Evolutionary conservation across 2,329 filamentous ascomycete species (phyloP).

Genomic region (Aureobasidium lini): DNA sequence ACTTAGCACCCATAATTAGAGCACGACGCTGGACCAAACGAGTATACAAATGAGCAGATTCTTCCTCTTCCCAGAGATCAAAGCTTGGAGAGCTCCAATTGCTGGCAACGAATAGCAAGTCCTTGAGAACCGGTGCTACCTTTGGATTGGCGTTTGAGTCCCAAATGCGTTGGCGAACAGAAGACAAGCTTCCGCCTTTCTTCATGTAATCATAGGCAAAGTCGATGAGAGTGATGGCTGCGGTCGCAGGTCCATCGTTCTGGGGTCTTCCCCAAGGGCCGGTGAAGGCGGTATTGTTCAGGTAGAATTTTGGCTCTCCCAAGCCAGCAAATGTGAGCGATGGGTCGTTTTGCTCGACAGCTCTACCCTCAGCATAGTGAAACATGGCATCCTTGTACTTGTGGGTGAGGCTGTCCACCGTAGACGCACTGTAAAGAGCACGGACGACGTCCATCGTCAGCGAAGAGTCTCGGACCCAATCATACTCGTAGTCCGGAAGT

Average conservation of each 20-base stretch:
- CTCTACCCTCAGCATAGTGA: slow-evolving; percentile 23
- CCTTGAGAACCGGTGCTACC: slow-evolving; percentile 23
- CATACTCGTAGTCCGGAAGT: slow-evolving; percentile 27
- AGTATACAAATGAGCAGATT: slow-evolving; percentile 26
- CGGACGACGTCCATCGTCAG: slow-evolving; percentile 26
- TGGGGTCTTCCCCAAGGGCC: slow-evolving; percentile 29
- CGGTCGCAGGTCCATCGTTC: slow-evolving; percentile 27
- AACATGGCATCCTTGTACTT: slow-evolving; percentile 23
- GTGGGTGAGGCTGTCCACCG: slow-evolving; percentile 16
- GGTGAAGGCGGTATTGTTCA: slow-evolving; percentile 26
- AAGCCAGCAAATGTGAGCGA: slow-evolving; percentile 23
- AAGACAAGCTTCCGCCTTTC: slow-evolving; percentile 22
- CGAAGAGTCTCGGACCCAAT: slow-evolving; percentile 26
- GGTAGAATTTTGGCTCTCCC: slow-evolving; percentile 28
- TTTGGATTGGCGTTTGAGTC: slow-evolving; percentile 21
- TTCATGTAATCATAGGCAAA: slow-evolving; percentile 25
- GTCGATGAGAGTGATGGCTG: slow-evolving; percentile 26
- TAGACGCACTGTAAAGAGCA: slow-evolving; percentile 22
- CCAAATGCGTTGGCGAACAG: slow-evolving; percentile 24
- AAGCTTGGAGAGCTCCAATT: slow-evolving; percentile 25
- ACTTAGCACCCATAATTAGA: slow-evolving; percentile 22
- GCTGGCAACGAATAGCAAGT: slow-evolving; percentile 26
- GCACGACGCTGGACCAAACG: slow-evolving; percentile 26
- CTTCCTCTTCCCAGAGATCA: slow-evolving; percentile 28
- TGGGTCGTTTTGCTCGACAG: slow-evolving; percentile 26